Evolutionary conservation across 805 yeast species (phyloP), one percentile per base, ranked within the genome.

Genomic region (Jamesozyma spencerorum): DNA sequence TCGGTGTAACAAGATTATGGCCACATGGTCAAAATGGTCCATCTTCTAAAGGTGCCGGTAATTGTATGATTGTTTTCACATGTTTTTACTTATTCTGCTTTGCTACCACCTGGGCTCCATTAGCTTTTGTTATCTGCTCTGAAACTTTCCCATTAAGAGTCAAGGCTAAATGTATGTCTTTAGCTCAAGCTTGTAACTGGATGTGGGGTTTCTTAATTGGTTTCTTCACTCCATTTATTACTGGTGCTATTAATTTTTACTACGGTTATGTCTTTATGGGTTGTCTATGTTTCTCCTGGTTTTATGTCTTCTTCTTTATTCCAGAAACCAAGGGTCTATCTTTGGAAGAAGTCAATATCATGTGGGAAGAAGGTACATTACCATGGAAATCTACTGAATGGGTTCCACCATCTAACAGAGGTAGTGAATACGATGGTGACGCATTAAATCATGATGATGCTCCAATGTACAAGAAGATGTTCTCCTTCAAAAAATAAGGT

Each of bases 101-200:
- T 53, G 85, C 85, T 26, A 71, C 79, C 34, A 74, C 85, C 22
- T 79, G 85, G 85, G 85, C 83, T 50, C 82, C 84, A 54, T 71
- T 74, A 52, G 74, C 72, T 41, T 79, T 69, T 63, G 75, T 75
- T 44, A 77, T 79, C 50, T 71, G 74, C 31, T 73, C 84, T 34
- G 85, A 79, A 61, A 69, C 77, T 39, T 79, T 74, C 64, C 86
- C 86, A 62, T 69, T 79, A 55, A 74, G 85, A 70, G 61, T 35
- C 18, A 35, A 35, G 14, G 15, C 37, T 18, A 35, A 35, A 29
- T 22, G 28, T 28, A 35, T 35, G 37, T 35, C 37, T 17, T 20
- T 35, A 18, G 37, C 37, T 35, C 37, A 35, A 28, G 37, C 18
- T 27, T 35, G 31, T 35, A 35, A 35, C 31, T 35, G 37, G 37